Evolutionary conservation across 768 basidiomycete genomes (phyloP), one percentile per base, ranked within the genome.

Genomic region (Obba rivulosa): DNA sequence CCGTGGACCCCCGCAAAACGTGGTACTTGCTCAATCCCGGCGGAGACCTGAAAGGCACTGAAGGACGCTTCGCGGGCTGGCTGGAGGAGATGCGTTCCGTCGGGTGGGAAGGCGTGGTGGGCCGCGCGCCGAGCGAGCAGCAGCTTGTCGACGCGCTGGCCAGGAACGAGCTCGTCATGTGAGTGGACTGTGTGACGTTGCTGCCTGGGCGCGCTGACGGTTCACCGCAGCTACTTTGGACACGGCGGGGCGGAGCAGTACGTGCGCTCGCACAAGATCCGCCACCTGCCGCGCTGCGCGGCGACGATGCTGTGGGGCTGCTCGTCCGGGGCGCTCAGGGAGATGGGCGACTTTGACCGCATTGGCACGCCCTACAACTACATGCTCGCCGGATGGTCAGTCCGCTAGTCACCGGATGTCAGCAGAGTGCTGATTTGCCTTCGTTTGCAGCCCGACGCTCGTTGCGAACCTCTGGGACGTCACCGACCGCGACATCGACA

Each of bases 271-370:
- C 85, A 89, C 63, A 87, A 85, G 58, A 80, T 99, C 45, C 77
- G 90, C 8, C 78, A 85, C 50, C 73, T 98, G 28, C 77, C 79
- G 1, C 74, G 76, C n/a, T 98, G 96, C 62, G 94, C 96, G 7
- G 85, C 86, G 13, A 87, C 89, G 1, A 93, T 98, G 91, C 77
- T 99, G 3, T 99, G 95, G 96, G 96, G 96, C 1, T 99, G 96
- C 72, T 99, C 96, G 0, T 97, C 94, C 0, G 96, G 95, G 9
- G 69, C 79, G 1, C 65, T 99, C 53, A 76, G 78, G 47, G 90
- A 95, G 41, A 90, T 91, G 81, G 96, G 96, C 3, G 92, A 96
- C 55, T 94, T 93, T 58, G 96, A 98, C 60, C 76, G 90, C 9
- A 77, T 80, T 13, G 96, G 96, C 17, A 97, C 92, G 13, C 92